Conservation (phyloP, 257 asterid species). For the Gynochthodes officinalis region DNA sequence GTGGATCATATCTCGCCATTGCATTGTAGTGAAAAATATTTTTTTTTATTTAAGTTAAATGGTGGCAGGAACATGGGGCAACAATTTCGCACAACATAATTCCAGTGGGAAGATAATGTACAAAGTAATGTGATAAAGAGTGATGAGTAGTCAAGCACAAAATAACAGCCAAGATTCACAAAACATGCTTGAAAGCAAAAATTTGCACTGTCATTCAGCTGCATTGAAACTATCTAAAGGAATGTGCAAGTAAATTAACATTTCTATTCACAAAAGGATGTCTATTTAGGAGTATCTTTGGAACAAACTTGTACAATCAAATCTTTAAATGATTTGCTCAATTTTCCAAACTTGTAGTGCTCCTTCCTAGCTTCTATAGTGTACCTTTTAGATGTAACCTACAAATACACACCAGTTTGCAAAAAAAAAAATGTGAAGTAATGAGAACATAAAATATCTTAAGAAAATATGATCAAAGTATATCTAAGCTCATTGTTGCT, state of each 20-base stretch:
- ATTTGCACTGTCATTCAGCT: conserved; percentile 41
- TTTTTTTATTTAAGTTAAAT: no score
- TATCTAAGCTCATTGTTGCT: background rate
- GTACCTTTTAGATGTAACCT: conserved; percentile 92
- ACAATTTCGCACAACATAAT: background rate
- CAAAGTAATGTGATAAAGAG: background rate
- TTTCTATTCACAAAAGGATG: background rate
- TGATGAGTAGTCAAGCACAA: conserved; percentile 11
- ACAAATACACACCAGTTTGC: conserved; percentile 25
- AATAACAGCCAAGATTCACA: conserved; percentile 12
- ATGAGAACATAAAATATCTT: background rate
- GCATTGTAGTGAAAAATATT: no score
- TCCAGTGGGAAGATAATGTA: background rate
- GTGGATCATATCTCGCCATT: no score
- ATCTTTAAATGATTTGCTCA: no score
- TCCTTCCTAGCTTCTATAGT: conserved; percentile 78
- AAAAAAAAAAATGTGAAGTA: conserved; percentile 5
- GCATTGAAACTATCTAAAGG: background rate
- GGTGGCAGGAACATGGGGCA: background rate
- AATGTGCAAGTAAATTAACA: background rate
- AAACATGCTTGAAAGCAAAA: conserved; percentile 88
- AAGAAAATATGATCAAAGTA: background rate
- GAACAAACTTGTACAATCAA: no score
- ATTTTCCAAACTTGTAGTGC: conserved; percentile 73
- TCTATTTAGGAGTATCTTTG: conserved; percentile 1